Conservation (phyloP, 2,329 filamentous ascomycete species). For the Chaetothyriales sp. region DNA sequence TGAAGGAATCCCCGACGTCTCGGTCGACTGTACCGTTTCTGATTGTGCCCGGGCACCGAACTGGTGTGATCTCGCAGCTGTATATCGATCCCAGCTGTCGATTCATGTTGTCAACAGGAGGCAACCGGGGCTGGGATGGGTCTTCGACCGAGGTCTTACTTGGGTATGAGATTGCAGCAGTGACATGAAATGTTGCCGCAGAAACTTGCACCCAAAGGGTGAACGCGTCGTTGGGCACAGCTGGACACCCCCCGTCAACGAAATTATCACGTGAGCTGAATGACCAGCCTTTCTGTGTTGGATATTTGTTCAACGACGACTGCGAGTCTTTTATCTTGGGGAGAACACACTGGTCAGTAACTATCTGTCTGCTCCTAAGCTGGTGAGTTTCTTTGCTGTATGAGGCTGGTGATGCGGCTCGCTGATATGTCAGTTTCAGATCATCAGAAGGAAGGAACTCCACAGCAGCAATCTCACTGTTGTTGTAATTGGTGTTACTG, state of each 20-base stretch:
- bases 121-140: constrained; percentile 91
- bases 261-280: background rate
- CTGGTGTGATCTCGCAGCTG: constrained; percentile 72
- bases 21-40: constrained; percentile 80
- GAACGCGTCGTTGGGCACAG: background rate
- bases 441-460: background rate
- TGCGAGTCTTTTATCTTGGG: background rate
- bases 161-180: constrained; percentile 71
- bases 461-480: background rate
- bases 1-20: constrained; percentile 49
- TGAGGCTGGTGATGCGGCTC: background rate
- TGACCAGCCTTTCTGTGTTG: background rate
- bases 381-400: background rate
- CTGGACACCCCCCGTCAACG: background rate
- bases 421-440: background rate
- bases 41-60: constrained; percentile 83
- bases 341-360: background rate
- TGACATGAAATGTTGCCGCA: constrained; percentile 12
- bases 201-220: background rate
- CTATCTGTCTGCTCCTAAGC: background rate
- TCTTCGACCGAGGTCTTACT: constrained; percentile 76
- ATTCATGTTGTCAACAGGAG: constrained; percentile 84
- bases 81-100: constrained; percentile 76
- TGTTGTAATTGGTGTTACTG: no score
- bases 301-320: background rate